Percentiles rank a stretch among this genome's conserved stretches.
These are phyloP conservation scores for Quercus wislizeni DNA, from an alignment of 306 rosid species.

Conservation along the genomic window DNA sequence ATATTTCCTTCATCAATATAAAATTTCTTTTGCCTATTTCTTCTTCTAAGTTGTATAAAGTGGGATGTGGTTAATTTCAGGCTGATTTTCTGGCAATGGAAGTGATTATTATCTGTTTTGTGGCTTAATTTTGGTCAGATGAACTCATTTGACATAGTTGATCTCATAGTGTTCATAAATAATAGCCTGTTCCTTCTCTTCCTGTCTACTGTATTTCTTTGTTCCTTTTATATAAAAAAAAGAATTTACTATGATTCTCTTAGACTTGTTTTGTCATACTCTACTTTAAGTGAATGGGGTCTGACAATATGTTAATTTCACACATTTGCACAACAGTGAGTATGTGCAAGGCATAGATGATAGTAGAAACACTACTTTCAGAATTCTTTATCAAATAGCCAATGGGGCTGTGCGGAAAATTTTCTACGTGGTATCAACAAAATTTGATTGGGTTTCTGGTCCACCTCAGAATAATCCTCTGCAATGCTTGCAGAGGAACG, in stretches of 20 bases:
- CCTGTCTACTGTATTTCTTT: neutral
- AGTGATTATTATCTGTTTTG: slow-evolving; percentile 5
- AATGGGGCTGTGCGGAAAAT: neutral
- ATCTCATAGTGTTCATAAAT: neutral
- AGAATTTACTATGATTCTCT: neutral
- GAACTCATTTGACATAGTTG: neutral
- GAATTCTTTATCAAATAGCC: neutral
- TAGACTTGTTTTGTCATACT: neutral
- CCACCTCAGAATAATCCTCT: neutral
- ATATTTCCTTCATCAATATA: neutral
- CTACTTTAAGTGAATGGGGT: neutral
- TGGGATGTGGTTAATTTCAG: neutral
- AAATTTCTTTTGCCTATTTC: neutral
- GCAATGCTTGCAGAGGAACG: neutral
- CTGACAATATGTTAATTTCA: neutral
- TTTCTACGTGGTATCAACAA: neutral
- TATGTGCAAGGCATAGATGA: slow-evolving; percentile 1
- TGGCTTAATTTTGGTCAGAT: neutral
- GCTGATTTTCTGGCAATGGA: neutral
- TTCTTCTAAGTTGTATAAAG: slow-evolving; percentile 1
- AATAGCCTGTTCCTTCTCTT: neutral
- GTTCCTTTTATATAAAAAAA: neutral
- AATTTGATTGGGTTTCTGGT: neutral
- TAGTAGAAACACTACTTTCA: slow-evolving; percentile 1
- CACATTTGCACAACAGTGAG: neutral